Base-by-base conservation (phyloP, 2,329 filamentous ascomycete genomes). In the Apiospora rasikravindrae region DNA sequence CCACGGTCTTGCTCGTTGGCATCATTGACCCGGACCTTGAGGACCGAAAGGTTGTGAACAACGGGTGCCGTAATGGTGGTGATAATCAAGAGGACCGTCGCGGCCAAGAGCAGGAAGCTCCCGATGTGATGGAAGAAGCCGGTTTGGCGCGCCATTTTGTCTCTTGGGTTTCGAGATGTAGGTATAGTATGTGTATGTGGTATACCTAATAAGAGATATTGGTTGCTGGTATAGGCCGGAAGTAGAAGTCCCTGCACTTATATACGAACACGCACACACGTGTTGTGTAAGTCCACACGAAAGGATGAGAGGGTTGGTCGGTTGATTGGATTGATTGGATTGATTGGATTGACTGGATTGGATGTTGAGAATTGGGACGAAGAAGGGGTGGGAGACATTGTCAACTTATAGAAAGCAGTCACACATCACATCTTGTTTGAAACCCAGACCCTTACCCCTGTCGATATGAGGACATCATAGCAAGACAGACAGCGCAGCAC, bases 41-140 rank as follows among this genome's bases (percentile, higher is more conserved):
- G 79, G 47, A 92, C 81, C 64, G 85, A 82, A 49, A 91, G 83
- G 75, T 86, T 76, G 76, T 89, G 83, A 74, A 90, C 85, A 61
- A 91, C 87, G 11, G 90, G 90, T 0, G 89, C 82, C 2, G 89
- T 87, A 74, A 92, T 88, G 73, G 84, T 86, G 71, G 88, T 87
- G 74, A 92, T 82, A 73, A 91, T 80, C 72, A 92, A 84, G 67
- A 92, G 84, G 70, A 90, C 81, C 64, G 86, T 84, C 61, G 89
- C 84, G 49, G 83, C 81, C 72, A 92, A 84, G 68, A 92, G 83
- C 76, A 91, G 80, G 75, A 89, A 86, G 33, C 88, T 87, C 79
- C 89, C 89, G 70, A 90, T 80, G 78, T 90, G 86, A 80, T 89
- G 88, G 74, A 90, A 81, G 75, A 86, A 37, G 47, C 68, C 68